phyloP scores from a whole-genome alignment of 106 monocot genomes.

The Chionographis japonica region DNA sequence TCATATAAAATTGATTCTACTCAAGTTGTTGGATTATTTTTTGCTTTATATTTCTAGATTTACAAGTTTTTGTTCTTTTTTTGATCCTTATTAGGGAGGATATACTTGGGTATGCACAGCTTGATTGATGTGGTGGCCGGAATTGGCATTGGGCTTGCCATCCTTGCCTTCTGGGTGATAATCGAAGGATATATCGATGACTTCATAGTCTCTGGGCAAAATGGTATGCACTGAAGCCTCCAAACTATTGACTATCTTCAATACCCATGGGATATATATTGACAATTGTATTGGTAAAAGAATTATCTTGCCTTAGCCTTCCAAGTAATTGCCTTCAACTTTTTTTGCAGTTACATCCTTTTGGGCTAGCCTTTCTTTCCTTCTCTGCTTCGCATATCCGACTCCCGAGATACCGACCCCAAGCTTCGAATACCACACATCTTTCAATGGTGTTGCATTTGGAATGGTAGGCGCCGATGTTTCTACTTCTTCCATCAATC shows the following conservation, averaged over 20 bases:
- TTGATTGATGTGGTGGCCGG: conserved; percentile 82
- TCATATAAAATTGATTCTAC: background rate
- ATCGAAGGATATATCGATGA: conserved; percentile 61
- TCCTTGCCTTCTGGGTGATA: conserved; percentile 71
- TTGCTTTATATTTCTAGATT: background rate
- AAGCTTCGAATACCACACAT: conserved; percentile 79
- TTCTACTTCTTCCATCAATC: too few species aligned
- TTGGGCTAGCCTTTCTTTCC: conserved; percentile 64
- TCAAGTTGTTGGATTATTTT: background rate
- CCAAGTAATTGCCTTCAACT: background rate
- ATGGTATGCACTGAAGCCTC: conserved; percentile 39
- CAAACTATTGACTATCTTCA: background rate
- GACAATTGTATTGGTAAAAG: too few species aligned
- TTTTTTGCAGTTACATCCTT: conserved; percentile 60
- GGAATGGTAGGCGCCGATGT: conserved; percentile 45
- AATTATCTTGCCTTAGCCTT: too few species aligned
- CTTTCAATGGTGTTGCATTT: conserved; percentile 85
- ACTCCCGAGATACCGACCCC: conserved; percentile 85
- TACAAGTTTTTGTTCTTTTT: background rate
- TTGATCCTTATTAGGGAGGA: conserved; percentile 44
- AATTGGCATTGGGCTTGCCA: conserved; percentile 47
- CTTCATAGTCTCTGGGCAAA: conserved; percentile 65
- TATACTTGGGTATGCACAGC: conserved; percentile 98
- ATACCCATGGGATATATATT: too few species aligned
- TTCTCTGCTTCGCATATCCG: conserved; percentile 83